Base-by-base conservation (phyloP, 208 protist species). In the Trypanosoma scelopori region DNA sequence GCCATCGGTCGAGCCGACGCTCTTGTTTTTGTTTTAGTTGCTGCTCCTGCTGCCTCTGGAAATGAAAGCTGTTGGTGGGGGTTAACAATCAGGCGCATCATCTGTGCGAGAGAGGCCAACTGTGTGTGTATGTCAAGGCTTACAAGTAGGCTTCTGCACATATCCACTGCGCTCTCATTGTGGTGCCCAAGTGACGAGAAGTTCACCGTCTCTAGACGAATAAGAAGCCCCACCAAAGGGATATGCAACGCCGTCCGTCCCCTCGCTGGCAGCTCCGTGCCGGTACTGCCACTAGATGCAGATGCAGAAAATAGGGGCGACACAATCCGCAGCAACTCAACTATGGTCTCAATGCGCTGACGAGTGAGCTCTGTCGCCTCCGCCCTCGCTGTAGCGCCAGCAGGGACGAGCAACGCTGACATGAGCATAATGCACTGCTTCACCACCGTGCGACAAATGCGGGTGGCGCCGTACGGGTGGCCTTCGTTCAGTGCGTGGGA, bases 111-210 rank as follows among this genome's bases (percentile, higher is more conserved):
- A 72, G 84, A 93, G 42, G 74, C 59, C 50, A 95, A 76, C 79
- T 96, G 90, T 13, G 83, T 93, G 48, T 80, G 81, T 35, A 91
- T 68, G 59, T 92, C 87, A 50, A 96, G 90, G 71, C 84, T 89
- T 39, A 66, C 76, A 27, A 96, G 49, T 22, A 96, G 79, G 30
- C 86, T 79, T 43, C 78, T 80, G 75, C 87, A 92, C 20, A 90
- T 81, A 27, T 96, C 87, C 41, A 77, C 82, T 18, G 86, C 86
- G 49, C 78, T 91, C 43, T 74, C 72, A 74, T 81, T 89, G 13
- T 70, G 57, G 16, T 50, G 16, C 25, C 89, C 77, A 16, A 76
- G 71, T 52, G 82, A 82, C 20, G 80, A 80, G 65, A 79, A 78
- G 48, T 87, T 74, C 6, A 90, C 69, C 5, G 79, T 55, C 46